phyloP scores from a whole-genome alignment of 1,284 basidiomycete species.

The Microstroma glucosiphilum region DNA sequence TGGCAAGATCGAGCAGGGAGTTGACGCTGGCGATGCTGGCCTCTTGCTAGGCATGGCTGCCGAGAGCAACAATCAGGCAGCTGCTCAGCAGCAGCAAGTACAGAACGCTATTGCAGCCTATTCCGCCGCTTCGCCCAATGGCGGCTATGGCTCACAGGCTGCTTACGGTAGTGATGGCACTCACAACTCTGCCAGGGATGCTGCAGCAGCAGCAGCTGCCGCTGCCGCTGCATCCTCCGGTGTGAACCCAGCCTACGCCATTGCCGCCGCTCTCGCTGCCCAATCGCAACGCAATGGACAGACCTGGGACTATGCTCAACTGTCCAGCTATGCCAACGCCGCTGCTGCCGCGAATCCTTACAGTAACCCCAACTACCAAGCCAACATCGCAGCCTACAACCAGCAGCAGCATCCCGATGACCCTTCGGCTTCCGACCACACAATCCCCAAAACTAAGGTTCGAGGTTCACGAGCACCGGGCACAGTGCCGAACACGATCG shows the following conservation, averaged over 20 bases:
- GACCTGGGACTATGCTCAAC: neutral
- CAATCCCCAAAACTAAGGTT: neutral
- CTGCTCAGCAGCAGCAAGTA: conserved; percentile 5
- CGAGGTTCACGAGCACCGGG: neutral
- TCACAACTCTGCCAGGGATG: neutral
- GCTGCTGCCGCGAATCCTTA: neutral
- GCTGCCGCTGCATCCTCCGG: neutral
- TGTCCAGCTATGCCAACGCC: neutral
- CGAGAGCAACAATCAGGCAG: neutral
- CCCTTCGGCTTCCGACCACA: neutral
- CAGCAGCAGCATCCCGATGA: conserved; percentile 2
- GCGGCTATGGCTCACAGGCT: neutral
- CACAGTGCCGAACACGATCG: neutral
- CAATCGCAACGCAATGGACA: conserved; percentile 1
- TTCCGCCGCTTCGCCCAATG: neutral
- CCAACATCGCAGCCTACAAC: conserved; percentile 4
- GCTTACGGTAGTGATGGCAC: neutral
- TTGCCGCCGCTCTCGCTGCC: conserved; percentile 3
- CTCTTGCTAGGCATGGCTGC: conserved; percentile 6
- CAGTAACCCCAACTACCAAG: neutral
- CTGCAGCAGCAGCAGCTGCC: neutral
- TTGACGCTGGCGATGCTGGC: conserved; percentile 1
- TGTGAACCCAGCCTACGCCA: neutral
- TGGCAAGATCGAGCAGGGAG: neutral
- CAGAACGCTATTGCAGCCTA: neutral